Evolutionary conservation across 2,329 filamentous ascomycete species (phyloP).

Genomic region (Aspergillus phoenicis): DNA sequence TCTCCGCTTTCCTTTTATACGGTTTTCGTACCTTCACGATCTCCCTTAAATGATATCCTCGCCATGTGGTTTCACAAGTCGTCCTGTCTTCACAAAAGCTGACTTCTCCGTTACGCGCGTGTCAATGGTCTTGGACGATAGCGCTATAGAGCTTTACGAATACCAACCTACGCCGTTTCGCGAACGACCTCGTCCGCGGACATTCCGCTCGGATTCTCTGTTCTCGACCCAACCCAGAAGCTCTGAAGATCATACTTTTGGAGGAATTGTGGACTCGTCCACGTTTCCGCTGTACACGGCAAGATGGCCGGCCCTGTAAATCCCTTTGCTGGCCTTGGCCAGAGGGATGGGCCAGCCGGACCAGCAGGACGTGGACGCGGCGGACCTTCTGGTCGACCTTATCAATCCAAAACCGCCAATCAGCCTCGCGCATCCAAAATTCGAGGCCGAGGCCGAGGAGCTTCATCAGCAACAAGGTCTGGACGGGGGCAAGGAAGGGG

Average conservation of each 20-base stretch:
- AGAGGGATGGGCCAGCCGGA: constrained; percentile 29
- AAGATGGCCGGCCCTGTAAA: constrained; percentile 37
- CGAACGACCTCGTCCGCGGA: background rate
- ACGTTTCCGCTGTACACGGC: constrained; percentile 28
- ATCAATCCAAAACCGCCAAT: constrained; percentile 23
- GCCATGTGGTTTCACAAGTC: background rate
- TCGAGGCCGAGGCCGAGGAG: constrained; percentile 28
- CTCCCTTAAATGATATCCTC: constrained; percentile 8
- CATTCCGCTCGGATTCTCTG: background rate
- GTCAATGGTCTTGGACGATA: constrained; percentile 21
- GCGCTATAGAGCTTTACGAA: constrained; percentile 18
- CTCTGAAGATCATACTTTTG: background rate
- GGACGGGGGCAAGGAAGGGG: constrained; percentile 27
- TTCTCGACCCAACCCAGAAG: background rate
- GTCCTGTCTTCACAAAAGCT: constrained; percentile 15
- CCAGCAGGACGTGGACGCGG: constrained; percentile 32
- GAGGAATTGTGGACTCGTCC: constrained; percentile 15
- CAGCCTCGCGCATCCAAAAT: constrained; percentile 19
- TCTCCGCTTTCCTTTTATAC: constrained; percentile 4
- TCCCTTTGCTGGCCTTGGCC: constrained; percentile 31
- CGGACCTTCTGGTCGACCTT: constrained; percentile 19
- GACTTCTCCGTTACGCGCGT: constrained; percentile 25
- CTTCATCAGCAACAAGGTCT: constrained; percentile 14
- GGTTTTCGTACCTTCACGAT: constrained; percentile 7
- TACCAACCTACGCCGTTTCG: constrained; percentile 4